Percentiles rank a stretch among this genome's conserved stretches.
These are phyloP conservation scores for Dentipellis fragilis DNA, from an alignment of 768 basidiomycete genomes.

Conservation along the genomic window DNA sequence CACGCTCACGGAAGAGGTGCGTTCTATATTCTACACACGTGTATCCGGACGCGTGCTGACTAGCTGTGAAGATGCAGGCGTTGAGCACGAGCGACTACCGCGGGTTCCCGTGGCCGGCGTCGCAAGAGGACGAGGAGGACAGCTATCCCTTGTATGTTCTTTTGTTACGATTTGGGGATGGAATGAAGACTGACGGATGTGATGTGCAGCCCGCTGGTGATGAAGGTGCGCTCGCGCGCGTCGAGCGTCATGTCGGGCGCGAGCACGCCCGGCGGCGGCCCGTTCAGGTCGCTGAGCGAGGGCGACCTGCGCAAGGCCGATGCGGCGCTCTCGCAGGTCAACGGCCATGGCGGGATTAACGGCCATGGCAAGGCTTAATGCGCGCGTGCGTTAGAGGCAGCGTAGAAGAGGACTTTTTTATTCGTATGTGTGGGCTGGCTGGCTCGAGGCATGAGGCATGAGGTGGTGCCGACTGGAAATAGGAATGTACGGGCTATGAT, in stretches of 20 bases:
- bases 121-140: conserved; percentile 79
- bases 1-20: conserved; percentile 77
- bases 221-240: conserved; percentile 80
- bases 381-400: not conserved
- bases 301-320: conserved; percentile 82
- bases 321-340: conserved; percentile 66
- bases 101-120: conserved; percentile 50
- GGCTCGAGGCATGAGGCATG: too few species aligned
- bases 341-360: conserved; percentile 8
- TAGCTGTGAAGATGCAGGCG: conserved; percentile 60
- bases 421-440: not conserved
- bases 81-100: conserved; percentile 82
- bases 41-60: not conserved
- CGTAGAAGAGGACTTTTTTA: not conserved
- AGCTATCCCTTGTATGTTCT: conserved; percentile 74
- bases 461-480: too few species aligned
- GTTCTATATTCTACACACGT: conserved; percentile 6
- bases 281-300: conserved; percentile 75
- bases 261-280: conserved; percentile 83
- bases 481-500: too few species aligned
- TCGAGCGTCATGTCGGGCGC: conserved; percentile 65
- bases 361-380: not conserved
- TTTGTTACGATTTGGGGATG: conserved; percentile 9
- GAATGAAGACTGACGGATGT: conserved; percentile 3
- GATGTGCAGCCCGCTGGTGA: conserved; percentile 62